These are phyloP conservation scores for Magnaporthiopsis incrustans DNA, from an alignment of 2,329 filamentous ascomycete species.

Conservation along the genomic window DNA sequence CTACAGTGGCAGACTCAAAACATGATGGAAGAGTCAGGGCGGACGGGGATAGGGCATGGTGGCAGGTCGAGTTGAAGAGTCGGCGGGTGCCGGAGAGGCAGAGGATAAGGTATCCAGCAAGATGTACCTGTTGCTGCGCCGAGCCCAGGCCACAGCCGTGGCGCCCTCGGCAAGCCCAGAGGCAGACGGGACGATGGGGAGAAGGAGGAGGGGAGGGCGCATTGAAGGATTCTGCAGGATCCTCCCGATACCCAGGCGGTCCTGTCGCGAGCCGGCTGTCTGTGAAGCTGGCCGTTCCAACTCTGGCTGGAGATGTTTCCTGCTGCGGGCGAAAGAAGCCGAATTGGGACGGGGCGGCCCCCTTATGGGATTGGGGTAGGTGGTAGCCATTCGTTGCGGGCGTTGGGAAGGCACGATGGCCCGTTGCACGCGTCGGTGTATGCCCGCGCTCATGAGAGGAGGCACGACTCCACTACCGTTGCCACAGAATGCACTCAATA, in stretches of 20 bases:
- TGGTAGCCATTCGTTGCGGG: background rate
- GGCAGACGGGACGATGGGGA: background rate
- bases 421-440: background rate
- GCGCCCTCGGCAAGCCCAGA: background rate
- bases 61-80: background rate
- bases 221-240: background rate
- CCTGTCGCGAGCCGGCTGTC: background rate
- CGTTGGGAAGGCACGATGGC: background rate
- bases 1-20: background rate
- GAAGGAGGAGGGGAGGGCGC: background rate
- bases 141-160: background rate
- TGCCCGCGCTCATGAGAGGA: background rate
- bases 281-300: background rate
- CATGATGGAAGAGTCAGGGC: background rate
- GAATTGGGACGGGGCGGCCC: background rate
- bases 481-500: background rate
- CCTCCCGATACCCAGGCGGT: background rate
- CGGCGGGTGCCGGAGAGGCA: background rate
- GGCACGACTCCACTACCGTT: background rate
- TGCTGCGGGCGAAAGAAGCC: background rate
- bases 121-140: background rate
- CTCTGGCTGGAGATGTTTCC: too few relatives aligned
- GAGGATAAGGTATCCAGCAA: background rate
- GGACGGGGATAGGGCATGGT: background rate
- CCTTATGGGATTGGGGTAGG: background rate